Base-by-base conservation (phyloP, 148 eudicot genomes). In the Tetragonia tetragonoides region DNA sequence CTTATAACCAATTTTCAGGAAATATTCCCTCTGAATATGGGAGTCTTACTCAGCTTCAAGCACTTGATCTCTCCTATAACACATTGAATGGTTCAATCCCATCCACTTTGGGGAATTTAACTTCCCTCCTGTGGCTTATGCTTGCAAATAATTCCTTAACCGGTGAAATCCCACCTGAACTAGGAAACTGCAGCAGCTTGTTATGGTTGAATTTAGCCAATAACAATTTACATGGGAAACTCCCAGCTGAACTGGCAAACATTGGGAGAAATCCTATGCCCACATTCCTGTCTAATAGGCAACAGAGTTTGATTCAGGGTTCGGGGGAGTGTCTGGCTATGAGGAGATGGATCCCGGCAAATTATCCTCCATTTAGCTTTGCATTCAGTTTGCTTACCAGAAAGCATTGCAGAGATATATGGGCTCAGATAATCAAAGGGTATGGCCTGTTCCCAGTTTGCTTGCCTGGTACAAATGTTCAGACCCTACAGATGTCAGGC, bases 321-420 rank as follows among this genome's bases (percentile, higher is more conserved):
- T 83, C 97, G 0, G 99, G 99, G 4, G 99, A 93, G 77, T 95
- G 99, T 81, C 75, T 81, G 82, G 86, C 88, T 3, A 86, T 95
- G 97, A 90, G 5, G 80, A 91, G 99, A 81, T 95, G 99, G 99
- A 93, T 95, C 67, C 97, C 97, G 5, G 99, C 93, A 17, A 87
- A 89, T 79, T 95, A 95, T 77, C 93, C 97, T 28, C 99, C 99
- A 14, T 95, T 95, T 81, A 95, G 93, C 79, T 95, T 95, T 82
- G 97, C 80, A 41, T 93, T 89, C 61, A 81, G 76, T 21, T 79
- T 95, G 76, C 90, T 95, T 21, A 91, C 97, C n/a, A 81, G 89
- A 80, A 95, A 90, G 86, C 91, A 81, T 24, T 95, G 98, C 53
- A 83, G 96, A 78, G 85, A 46, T 66, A 77, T 92, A 18, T 92